Evolutionary conservation across 2,329 filamentous ascomycete genomes (phyloP).

Genomic region (Cladosporium sp.): DNA sequence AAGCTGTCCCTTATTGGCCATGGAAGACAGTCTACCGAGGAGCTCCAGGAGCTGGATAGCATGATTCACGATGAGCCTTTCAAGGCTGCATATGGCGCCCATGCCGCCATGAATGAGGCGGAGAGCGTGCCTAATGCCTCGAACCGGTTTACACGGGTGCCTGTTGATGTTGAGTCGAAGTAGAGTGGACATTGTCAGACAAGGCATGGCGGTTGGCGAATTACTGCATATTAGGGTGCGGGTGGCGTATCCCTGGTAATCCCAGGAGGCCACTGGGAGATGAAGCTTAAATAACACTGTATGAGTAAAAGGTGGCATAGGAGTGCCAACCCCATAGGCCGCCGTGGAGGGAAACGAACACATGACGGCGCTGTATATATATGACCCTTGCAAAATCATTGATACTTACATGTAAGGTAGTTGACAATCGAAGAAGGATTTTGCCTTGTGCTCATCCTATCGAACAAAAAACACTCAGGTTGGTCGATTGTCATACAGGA

Average conservation of each 20-base stretch:
- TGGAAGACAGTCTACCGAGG: background rate
- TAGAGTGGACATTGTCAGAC: background rate
- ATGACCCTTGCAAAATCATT: background rate
- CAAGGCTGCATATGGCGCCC: slow-evolving; percentile 33
- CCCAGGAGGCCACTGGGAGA: background rate
- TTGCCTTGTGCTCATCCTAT: background rate
- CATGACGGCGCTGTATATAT: background rate
- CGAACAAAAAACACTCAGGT: background rate
- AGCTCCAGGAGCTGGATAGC: slow-evolving; percentile 7
- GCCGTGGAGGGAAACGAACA: background rate
- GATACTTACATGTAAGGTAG: background rate
- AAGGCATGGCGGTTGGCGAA: background rate
- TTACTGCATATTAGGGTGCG: background rate
- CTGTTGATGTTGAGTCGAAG: background rate
- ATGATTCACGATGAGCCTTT: slow-evolving; percentile 30
- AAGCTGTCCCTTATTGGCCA: slow-evolving; percentile 29
- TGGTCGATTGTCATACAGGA: background rate
- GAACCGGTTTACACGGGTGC: slow-evolving; percentile 10
- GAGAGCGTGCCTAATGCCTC: slow-evolving; percentile 24
- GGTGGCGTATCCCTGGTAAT: background rate
- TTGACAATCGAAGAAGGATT: background rate
- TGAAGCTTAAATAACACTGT: background rate
- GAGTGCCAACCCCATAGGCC: background rate
- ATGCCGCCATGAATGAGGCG: slow-evolving; percentile 30
- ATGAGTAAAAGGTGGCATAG: background rate